Evolutionary conservation across 768 basidiomycete species (phyloP).

Genomic region (Hemileccinum impolitum): DNA sequence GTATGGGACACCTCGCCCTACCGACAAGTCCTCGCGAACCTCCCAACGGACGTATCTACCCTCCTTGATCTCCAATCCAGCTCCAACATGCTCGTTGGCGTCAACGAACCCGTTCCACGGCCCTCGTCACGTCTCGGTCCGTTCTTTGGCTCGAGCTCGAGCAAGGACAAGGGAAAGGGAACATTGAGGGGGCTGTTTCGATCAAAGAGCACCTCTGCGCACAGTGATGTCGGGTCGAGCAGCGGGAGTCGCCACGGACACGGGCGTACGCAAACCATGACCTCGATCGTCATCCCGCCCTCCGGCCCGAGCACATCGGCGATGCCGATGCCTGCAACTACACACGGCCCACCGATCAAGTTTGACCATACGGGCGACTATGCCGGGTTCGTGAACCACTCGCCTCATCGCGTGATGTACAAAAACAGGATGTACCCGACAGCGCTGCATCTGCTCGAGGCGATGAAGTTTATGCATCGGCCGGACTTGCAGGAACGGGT

Average conservation of each 20-base stretch:
- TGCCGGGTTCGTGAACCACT: conserved; percentile 61
- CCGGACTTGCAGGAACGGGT: conserved; percentile 58
- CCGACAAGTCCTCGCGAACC: conserved; percentile 45
- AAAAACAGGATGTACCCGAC: conserved; percentile 57
- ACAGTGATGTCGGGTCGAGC: conserved; percentile 13
- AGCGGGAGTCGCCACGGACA: conserved; percentile 16
- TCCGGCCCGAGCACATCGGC: neutral
- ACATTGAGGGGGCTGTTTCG: conserved; percentile 44
- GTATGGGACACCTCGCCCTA: conserved; percentile 59
- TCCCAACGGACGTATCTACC: conserved; percentile 41
- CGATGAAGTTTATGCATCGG: conserved; percentile 58
- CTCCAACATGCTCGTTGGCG: neutral
- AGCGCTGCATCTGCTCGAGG: conserved; percentile 74
- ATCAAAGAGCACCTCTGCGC: conserved; percentile 35
- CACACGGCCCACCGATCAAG: conserved; percentile 27
- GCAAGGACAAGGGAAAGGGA: conserved; percentile 35
- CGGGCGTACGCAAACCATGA: conserved; percentile 20
- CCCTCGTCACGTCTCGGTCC: conserved; percentile 19
- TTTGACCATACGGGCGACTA: conserved; percentile 43
- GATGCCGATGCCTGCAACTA: conserved; percentile 17
- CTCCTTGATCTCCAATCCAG: conserved; percentile 11
- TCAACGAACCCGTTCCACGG: conserved; percentile 15
- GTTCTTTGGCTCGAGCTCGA: conserved; percentile 24
- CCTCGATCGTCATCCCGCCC: conserved; percentile 24
- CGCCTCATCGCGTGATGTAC: conserved; percentile 59